Evolutionary conservation across 805 yeast genomes (phyloP).

Genomic region (Yamadazyma insecticola): DNA sequence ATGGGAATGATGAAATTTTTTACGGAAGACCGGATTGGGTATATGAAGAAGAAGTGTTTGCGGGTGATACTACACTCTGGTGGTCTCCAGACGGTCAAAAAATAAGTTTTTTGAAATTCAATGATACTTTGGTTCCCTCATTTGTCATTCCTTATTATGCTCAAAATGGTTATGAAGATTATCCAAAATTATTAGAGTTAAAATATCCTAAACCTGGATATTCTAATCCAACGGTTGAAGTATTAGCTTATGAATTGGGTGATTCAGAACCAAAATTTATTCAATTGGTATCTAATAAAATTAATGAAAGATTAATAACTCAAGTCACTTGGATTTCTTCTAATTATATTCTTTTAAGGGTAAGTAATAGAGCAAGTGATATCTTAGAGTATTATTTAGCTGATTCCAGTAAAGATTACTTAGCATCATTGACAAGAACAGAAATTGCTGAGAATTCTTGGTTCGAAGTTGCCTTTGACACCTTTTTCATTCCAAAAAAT

Average conservation of each 20-base stretch:
- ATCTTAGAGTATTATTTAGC: constrained; percentile 46
- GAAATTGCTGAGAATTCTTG: constrained; percentile 54
- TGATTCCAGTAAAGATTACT: constrained; percentile 23
- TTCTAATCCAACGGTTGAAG: constrained; percentile 49
- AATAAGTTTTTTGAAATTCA: constrained; percentile 49
- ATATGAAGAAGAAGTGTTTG: constrained; percentile 74
- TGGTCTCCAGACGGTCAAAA: constrained; percentile 65
- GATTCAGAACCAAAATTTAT: constrained; percentile 14
- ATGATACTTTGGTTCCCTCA: constrained; percentile 55
- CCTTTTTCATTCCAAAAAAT: constrained; percentile 33
- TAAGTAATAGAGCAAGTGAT: constrained; percentile 61
- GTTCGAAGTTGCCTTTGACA: constrained; percentile 44
- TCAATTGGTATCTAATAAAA: constrained; percentile 10
- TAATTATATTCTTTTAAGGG: constrained; percentile 48
- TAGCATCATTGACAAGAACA: constrained; percentile 31
- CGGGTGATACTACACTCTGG: constrained; percentile 59
- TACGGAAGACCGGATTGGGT: constrained; percentile 83
- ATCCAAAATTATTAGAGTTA: constrained; percentile 43
- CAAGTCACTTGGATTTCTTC: constrained; percentile 57
- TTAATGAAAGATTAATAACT: constrained; percentile 48
- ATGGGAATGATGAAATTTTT: constrained; percentile 48
- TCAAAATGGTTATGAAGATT: constrained; percentile 29
- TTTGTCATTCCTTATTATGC: constrained; percentile 51
- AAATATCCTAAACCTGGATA: constrained; percentile 76
- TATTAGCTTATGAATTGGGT: constrained; percentile 39